Evolutionary conservation across 495 filamentous ascomycete species (phyloP).

Genomic region (Talaromyces nanjingensis): DNA sequence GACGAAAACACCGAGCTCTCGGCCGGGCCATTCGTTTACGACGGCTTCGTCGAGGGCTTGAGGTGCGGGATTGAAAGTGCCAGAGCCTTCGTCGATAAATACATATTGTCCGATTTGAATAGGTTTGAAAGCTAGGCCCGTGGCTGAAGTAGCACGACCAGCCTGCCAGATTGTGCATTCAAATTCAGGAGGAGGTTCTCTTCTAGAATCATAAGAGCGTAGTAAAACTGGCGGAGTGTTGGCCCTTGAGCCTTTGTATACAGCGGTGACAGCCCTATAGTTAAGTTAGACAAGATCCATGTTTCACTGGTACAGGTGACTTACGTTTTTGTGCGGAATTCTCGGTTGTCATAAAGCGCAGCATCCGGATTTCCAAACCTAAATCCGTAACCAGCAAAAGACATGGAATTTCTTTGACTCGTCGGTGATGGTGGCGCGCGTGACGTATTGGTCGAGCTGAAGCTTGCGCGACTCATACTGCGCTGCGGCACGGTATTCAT

Average conservation of each 20-base stretch:
- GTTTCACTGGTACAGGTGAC: too few species aligned
- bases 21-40: constrained; percentile 88
- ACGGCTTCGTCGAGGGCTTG: constrained; percentile 83
- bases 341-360: constrained; percentile 70
- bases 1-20: constrained; percentile 83
- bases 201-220: constrained; percentile 89
- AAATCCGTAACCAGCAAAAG: constrained; percentile 24
- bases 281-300: too few species aligned
- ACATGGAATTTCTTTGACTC: constrained; percentile 29
- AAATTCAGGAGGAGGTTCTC: constrained; percentile 80
- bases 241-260: constrained; percentile 73
- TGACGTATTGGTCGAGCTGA: constrained; percentile 28
- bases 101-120: constrained; percentile 88
- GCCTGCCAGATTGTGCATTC: constrained; percentile 95
- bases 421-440: constrained; percentile 18
- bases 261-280: constrained; percentile 61
- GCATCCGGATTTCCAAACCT: constrained; percentile 55
- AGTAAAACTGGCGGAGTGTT: constrained; percentile 63
- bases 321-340: constrained; percentile 89
- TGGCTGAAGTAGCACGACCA: constrained; percentile 88
- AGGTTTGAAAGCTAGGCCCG: constrained; percentile 89
- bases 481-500: constrained; percentile 37
- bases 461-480: constrained; percentile 38
- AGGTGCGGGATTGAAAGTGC: constrained; percentile 86
- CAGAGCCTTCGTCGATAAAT: constrained; percentile 88